phyloP scores from a whole-genome alignment of 805 yeast genomes.

The Wickerhamomyces bisporus region DNA sequence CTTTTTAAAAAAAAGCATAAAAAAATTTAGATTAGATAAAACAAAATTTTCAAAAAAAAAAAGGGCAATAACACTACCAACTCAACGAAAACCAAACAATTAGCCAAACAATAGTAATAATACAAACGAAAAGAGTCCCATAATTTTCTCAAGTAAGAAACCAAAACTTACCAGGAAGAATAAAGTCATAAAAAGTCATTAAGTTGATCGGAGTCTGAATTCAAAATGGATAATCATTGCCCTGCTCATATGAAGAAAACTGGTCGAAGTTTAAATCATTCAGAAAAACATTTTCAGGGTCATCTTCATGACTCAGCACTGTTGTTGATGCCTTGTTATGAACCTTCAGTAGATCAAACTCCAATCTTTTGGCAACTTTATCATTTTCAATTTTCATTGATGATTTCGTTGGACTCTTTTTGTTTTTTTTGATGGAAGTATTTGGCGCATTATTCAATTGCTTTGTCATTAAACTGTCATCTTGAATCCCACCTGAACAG shows the following conservation, averaged over 20 bases:
- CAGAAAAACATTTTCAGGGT: conserved; percentile 13
- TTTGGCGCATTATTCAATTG: conserved; percentile 7
- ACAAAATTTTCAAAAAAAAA: too few species aligned
- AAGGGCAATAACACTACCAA: too few species aligned
- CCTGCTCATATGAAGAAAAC: neutral
- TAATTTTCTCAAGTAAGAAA: neutral
- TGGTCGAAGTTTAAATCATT: conserved; percentile 14
- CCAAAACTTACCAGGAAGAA: neutral
- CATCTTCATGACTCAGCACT: neutral
- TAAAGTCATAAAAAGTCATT: neutral
- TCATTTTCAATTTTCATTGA: conserved; percentile 12
- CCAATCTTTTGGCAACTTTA: conserved; percentile 18
- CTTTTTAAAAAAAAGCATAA: too few species aligned
- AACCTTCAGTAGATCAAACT: conserved; percentile 11
- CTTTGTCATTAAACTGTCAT: conserved; percentile 6
- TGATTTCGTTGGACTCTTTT: conserved; percentile 3
- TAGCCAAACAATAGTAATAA: too few species aligned
- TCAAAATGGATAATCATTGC: neutral
- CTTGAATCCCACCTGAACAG: conserved; percentile 64
- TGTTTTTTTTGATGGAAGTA: conserved; percentile 13
- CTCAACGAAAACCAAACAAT: too few species aligned
- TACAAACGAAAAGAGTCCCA: neutral
- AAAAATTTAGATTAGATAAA: too few species aligned
- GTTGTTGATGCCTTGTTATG: neutral
- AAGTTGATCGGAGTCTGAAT: neutral